Percentiles rank a stretch among this genome's conserved stretches.
phyloP scores from a whole-genome alignment of 495 filamentous ascomycete species.

The Trichocladium uniseriatum region DNA sequence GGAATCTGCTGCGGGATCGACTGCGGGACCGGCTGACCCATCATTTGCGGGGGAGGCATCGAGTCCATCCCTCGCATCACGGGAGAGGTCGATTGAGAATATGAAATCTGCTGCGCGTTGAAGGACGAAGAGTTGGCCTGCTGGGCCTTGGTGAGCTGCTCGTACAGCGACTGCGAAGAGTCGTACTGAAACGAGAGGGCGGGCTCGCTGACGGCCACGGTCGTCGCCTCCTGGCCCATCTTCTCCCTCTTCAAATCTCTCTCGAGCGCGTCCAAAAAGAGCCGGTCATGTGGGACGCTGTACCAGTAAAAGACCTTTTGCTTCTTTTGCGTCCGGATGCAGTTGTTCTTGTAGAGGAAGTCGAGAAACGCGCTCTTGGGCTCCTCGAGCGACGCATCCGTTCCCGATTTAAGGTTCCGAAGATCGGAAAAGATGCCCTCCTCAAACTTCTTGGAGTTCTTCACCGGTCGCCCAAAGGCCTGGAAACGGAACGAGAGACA shows the following conservation, averaged over 20 bases:
- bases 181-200: constrained; percentile 98
- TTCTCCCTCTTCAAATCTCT: constrained; percentile 97
- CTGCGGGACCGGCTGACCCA: constrained; percentile 5
- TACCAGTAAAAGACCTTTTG: constrained; percentile 99
- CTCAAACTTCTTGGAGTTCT: constrained; percentile 99
- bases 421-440: constrained; percentile 98
- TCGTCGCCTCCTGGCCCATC: constrained; percentile 97
- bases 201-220: constrained; percentile 89
- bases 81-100: constrained; percentile 69
- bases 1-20: constrained; percentile 59
- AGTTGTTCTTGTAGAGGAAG: constrained; percentile 99
- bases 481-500: constrained; percentile 98
- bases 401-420: constrained; percentile 94
- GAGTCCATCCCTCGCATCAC: constrained; percentile 80
- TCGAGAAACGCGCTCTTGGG: constrained; percentile 97
- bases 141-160: constrained; percentile 98
- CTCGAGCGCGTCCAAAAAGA: constrained; percentile 95
- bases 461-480: constrained; percentile 93
- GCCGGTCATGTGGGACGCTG: constrained; percentile 92
- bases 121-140: constrained; percentile 97
- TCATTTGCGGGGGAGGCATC: constrained; percentile 59
- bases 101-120: constrained; percentile 72
- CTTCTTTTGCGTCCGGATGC: constrained; percentile 99
- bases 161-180: constrained; percentile 96
- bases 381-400: constrained; percentile 97